Evolutionary conservation across 2,329 filamentous ascomycete species (phyloP).

Genomic region (Aureobasidium namibiae): DNA sequence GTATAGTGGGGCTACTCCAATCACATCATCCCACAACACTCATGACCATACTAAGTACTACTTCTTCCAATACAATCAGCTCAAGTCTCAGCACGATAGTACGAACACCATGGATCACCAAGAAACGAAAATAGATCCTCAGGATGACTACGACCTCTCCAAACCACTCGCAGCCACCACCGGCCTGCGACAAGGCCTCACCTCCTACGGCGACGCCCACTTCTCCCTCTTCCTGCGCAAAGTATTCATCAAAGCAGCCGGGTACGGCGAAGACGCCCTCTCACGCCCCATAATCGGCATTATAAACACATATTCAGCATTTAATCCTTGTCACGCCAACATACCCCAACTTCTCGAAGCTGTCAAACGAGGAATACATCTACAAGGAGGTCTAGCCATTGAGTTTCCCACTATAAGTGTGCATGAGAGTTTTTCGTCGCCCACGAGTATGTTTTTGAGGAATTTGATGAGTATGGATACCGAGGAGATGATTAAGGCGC

Average conservation of each 20-base stretch:
- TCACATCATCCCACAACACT: background rate
- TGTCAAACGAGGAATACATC: slow-evolving; percentile 58
- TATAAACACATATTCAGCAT: slow-evolving; percentile 63
- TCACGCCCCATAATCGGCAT: slow-evolving; percentile 65
- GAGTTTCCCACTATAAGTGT: slow-evolving; percentile 69
- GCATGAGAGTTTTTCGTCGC: slow-evolving; percentile 60
- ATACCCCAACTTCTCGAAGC: slow-evolving; percentile 64
- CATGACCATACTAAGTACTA: background rate
- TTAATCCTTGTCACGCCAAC: slow-evolving; percentile 69
- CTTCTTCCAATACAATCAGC: background rate
- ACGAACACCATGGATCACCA: background rate
- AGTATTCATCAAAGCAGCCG: slow-evolving; percentile 68
- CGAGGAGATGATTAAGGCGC: slow-evolving; percentile 67
- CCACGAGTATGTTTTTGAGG: slow-evolving; percentile 66
- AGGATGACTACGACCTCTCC: slow-evolving; percentile 50
- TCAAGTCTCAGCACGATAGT: background rate
- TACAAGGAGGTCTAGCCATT: slow-evolving; percentile 58
- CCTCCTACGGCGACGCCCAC: slow-evolving; percentile 64
- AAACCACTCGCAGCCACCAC: slow-evolving; percentile 41
- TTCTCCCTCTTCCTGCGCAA: slow-evolving; percentile 69
- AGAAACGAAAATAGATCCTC: background rate
- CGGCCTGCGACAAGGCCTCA: slow-evolving; percentile 56
- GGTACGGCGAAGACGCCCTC: slow-evolving; percentile 64
- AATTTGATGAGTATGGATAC: slow-evolving; percentile 76
- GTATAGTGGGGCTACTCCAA: background rate